Percentiles rank a stretch among this genome's conserved stretches.
phyloP scores from a whole-genome alignment of 2,329 filamentous ascomycete genomes.

The Teratosphaeria zuluensis region DNA sequence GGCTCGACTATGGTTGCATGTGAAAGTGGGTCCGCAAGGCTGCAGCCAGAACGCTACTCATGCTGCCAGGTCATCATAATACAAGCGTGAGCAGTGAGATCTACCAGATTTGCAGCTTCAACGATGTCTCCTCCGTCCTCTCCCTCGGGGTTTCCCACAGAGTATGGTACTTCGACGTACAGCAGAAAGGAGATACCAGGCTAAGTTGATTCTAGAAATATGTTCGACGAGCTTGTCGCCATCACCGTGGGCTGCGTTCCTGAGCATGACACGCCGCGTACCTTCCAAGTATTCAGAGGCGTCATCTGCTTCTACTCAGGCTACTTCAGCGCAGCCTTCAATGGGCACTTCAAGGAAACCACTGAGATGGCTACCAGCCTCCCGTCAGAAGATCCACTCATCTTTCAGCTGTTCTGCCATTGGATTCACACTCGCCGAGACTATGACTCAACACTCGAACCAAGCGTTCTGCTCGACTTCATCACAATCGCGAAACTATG shows the following conservation, averaged over 20 bases:
- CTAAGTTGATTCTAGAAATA: background rate
- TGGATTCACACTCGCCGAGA: conserved; percentile 3
- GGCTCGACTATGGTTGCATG: background rate
- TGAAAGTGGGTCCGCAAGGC: background rate
- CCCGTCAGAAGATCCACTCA: background rate
- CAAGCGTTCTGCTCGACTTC: background rate
- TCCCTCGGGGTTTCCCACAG: background rate
- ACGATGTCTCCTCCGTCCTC: background rate
- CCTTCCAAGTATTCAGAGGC: conserved; percentile 10
- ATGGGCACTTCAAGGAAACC: conserved; percentile 5
- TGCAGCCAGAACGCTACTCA: background rate
- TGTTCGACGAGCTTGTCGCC: background rate
- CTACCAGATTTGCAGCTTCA: background rate
- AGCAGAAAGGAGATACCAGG: background rate
- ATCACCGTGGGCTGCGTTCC: background rate
- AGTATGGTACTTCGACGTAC: background rate
- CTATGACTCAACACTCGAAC: background rate
- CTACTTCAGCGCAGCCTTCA: conserved; percentile 10
- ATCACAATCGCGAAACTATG: background rate
- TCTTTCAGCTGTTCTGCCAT: background rate
- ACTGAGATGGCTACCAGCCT: conserved; percentile 1
- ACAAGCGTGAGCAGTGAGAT: background rate
- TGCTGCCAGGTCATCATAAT: background rate
- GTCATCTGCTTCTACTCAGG: conserved; percentile 12
- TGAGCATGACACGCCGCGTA: background rate